Evolutionary conservation across 257 asterid species (phyloP).

Genomic region (Striga asiatica): DNA sequence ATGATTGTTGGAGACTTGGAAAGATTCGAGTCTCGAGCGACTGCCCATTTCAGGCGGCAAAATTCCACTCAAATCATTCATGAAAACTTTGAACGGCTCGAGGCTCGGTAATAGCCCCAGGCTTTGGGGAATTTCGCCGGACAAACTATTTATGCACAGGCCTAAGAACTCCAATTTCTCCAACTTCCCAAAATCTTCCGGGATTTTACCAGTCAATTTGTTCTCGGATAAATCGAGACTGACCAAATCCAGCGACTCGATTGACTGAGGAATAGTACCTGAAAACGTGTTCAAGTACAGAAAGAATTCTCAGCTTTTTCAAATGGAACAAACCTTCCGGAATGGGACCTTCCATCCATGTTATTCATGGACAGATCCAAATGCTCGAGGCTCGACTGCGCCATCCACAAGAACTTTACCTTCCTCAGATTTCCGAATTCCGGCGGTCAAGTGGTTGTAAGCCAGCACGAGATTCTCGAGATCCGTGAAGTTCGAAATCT

Average conservation of each 20-base stretch:
- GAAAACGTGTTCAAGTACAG: conserved; percentile 37
- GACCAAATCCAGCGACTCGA: conserved; percentile 32
- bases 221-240: conserved; percentile 54
- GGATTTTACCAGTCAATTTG: conserved; percentile 47
- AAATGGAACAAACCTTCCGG: conserved; percentile 38
- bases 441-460: conserved; percentile 56
- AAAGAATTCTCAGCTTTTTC: conserved; percentile 38
- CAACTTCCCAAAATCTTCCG: conserved; percentile 57
- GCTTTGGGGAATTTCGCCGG: conserved; percentile 51
- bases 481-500: conserved; percentile 50
- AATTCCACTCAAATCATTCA: conserved; percentile 44
- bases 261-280: conserved; percentile 46
- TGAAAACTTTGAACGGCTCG: conserved; percentile 33
- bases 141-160: conserved; percentile 34
- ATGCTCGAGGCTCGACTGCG: conserved; percentile 19
- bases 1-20: conserved; percentile 55
- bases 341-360: conserved; percentile 30
- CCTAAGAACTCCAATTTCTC: conserved; percentile 33
- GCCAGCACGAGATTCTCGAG: conserved; percentile 48
- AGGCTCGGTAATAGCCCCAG: conserved; percentile 45
- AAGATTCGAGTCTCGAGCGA: conserved; percentile 45
- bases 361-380: conserved; percentile 27
- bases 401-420: conserved; percentile 37
- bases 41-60: conserved; percentile 64
- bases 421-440: conserved; percentile 51